phyloP scores from a whole-genome alignment of 148 eudicot species.

The Polygonum maritimum region DNA sequence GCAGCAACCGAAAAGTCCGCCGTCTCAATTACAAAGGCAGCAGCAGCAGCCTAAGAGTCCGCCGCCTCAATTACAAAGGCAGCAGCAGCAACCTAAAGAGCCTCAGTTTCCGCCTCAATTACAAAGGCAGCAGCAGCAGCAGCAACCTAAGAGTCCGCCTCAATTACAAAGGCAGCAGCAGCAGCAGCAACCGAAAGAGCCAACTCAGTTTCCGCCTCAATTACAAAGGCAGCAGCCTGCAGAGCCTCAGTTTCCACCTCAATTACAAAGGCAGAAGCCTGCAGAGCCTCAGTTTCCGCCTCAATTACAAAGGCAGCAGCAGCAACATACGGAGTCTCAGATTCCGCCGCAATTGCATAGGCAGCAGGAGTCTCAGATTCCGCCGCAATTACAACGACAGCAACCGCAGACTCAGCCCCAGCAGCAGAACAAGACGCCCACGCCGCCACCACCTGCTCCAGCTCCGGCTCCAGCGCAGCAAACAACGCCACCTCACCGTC shows the following conservation, averaged over 20 bases:
- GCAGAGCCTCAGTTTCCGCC: neutral
- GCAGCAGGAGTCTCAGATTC: too few relatives aligned
- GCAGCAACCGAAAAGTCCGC: neutral
- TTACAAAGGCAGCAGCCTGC: too few relatives aligned
- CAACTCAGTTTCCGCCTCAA: neutral
- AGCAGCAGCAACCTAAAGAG: neutral
- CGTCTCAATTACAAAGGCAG: neutral
- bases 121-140: neutral
- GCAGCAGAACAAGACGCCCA: slow-evolving; percentile 12
- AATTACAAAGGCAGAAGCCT: neutral
- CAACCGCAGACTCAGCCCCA: slow-evolving; percentile 15
- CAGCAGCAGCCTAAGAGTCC: neutral
- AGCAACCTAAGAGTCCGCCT: neutral
- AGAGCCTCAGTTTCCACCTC: neutral
- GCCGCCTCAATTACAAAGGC: too few relatives aligned
- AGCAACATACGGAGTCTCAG: neutral
- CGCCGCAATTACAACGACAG: neutral
- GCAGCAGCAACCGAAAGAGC: neutral
- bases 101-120: neutral
- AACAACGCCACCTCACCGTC: slow-evolving; percentile 9
- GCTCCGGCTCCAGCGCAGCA: slow-evolving; percentile 7
- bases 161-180: too few relatives aligned
- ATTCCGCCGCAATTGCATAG: neutral
- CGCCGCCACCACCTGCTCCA: neutral
- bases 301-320: neutral